These are phyloP conservation scores for Wickerhamiella hasegawae DNA, from an alignment of 805 yeast genomes.

Conservation along the genomic window DNA sequence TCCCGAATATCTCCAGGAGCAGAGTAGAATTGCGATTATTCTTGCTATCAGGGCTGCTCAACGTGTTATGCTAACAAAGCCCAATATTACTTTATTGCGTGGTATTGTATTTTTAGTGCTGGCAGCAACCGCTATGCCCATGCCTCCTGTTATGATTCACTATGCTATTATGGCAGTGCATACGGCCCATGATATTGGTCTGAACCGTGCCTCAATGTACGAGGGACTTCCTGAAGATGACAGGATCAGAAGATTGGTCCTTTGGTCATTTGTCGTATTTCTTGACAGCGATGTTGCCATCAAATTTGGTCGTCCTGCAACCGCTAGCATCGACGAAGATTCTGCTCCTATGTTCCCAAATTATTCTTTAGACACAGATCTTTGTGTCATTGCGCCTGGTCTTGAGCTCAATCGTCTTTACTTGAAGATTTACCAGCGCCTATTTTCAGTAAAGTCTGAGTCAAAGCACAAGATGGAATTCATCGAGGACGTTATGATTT, in stretches of 20 bases:
- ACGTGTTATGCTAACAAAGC: conserved; percentile 22
- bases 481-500: conserved; percentile 5
- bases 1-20: conserved; percentile 12
- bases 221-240: conserved; percentile 25
- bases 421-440: conserved; percentile 6
- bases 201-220: conserved; percentile 34
- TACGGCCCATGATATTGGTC: conserved; percentile 40
- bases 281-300: conserved; percentile 31
- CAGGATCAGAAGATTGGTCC: conserved; percentile 22
- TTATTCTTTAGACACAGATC: too few relatives aligned
- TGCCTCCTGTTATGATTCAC: conserved; percentile 7
- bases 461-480: conserved; percentile 5
- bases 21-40: conserved; percentile 34
- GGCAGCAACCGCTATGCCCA: conserved; percentile 1
- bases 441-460: conserved; percentile 10
- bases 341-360: too few relatives aligned
- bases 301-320: conserved; percentile 30
- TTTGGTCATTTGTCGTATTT: conserved; percentile 38
- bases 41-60: background rate
- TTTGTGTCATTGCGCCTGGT: too few relatives aligned
- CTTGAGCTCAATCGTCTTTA: too few relatives aligned
- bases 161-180: conserved; percentile 30
- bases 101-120: conserved; percentile 29
- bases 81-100: conserved; percentile 34
- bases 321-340: background rate